Evolutionary conservation across 768 basidiomycete species (phyloP).

Genomic region (Collybiopsis luxurians): DNA sequence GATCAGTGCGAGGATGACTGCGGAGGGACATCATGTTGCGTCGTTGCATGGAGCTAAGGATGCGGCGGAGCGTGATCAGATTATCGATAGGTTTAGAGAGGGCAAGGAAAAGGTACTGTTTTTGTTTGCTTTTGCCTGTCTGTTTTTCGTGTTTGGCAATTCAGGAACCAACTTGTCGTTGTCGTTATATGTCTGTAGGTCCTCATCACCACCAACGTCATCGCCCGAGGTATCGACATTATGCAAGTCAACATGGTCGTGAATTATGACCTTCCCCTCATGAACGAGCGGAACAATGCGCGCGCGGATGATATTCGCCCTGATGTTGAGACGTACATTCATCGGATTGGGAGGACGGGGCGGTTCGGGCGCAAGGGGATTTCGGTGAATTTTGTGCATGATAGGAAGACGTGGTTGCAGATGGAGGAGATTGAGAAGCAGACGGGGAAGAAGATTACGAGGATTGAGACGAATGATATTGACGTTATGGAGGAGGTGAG

Average conservation of each 20-base stretch:
- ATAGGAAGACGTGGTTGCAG: conserved; percentile 81
- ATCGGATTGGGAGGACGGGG: conserved; percentile 96
- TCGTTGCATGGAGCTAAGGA: conserved; percentile 96
- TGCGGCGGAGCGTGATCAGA: conserved; percentile 80
- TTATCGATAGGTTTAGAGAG: conserved; percentile 94
- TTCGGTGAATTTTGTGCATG: conserved; percentile 96
- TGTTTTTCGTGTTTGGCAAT: not conserved
- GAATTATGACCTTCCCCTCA: conserved; percentile 92
- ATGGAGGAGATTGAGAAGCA: conserved; percentile 88
- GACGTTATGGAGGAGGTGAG: conserved; percentile 92
- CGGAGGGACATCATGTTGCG: conserved; percentile 94
- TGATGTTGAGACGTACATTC: conserved; percentile 96
- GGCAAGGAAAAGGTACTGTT: conserved; percentile 83
- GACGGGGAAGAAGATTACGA: conserved; percentile 73
- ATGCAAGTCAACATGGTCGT: conserved; percentile 99
- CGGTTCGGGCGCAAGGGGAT: conserved; percentile 97
- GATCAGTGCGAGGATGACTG: conserved; percentile 86
- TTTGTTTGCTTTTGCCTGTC: not conserved
- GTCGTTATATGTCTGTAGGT: conserved; percentile 28
- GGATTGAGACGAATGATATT: conserved; percentile 86
- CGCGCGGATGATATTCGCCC: conserved; percentile 55
- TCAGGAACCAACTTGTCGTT: too few relatives aligned
- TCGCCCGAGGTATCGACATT: conserved; percentile 97
- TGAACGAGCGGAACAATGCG: conserved; percentile 62
- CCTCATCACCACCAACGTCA: conserved; percentile 97